Evolutionary conservation across 768 basidiomycete genomes (phyloP).

Genomic region (Tulasnella sp.): DNA sequence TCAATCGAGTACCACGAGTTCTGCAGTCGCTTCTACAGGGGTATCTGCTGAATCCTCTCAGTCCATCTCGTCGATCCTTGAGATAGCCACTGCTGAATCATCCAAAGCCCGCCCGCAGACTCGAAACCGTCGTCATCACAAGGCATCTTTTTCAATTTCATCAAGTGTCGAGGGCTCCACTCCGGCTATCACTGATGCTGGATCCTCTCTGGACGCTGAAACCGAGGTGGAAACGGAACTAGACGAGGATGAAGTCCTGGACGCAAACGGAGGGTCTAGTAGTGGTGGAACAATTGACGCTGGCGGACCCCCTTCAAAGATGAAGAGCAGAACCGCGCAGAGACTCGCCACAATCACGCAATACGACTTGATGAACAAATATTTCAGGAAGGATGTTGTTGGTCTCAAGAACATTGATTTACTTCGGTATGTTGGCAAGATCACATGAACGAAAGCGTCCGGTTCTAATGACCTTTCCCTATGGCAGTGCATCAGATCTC

Average conservation of each 20-base stretch:
- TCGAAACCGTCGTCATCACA: constrained; percentile 11
- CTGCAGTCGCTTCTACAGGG: background rate
- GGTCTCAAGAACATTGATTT: constrained; percentile 71
- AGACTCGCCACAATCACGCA: constrained; percentile 35
- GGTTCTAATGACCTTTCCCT: too few relatives aligned
- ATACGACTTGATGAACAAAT: constrained; percentile 81
- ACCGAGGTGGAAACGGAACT: constrained; percentile 51
- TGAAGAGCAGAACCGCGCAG: background rate
- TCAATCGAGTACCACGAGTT: background rate
- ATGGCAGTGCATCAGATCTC: constrained; percentile 66
- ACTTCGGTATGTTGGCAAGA: constrained; percentile 53
- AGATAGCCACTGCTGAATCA: too few relatives aligned
- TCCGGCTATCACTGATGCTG: constrained; percentile 53
- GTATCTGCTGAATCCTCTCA: background rate
- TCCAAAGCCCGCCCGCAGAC: too few relatives aligned
- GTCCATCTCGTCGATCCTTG: background rate
- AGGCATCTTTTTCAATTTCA: constrained; percentile 3
- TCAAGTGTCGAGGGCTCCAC: constrained; percentile 30
- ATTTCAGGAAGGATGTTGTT: constrained; percentile 80
- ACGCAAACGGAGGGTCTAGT: background rate
- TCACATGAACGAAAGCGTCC: too few relatives aligned
- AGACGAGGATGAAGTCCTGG: background rate
- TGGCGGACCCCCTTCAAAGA: background rate
- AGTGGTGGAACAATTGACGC: background rate
- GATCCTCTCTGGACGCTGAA: too few relatives aligned